A percentile compares a stretch with the other conserved stretches of the same genome.
These are phyloP conservation scores for Talaromyces sp. DNA, from an alignment of 2,329 filamentous ascomycete genomes.

Conservation along the genomic window DNA sequence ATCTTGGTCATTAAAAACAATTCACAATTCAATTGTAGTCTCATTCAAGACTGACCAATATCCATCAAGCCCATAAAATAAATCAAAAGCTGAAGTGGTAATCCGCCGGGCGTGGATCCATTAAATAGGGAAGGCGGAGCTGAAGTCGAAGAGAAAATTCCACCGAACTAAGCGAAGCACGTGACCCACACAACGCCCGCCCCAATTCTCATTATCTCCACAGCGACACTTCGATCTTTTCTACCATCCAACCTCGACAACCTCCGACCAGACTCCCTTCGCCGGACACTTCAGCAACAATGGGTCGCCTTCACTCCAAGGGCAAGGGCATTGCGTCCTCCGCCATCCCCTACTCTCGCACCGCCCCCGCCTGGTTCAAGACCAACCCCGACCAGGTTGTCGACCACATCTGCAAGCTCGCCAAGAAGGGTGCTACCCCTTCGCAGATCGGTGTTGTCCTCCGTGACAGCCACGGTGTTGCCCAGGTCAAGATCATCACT, in stretches of 20 bases:
- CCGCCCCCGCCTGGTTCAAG: constrained; percentile 93
- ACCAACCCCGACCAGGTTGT: constrained; percentile 97
- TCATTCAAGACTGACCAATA: neutral
- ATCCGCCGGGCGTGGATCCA: neutral
- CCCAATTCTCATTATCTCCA: constrained; percentile 12
- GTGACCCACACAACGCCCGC: constrained; percentile 36
- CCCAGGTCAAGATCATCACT: constrained; percentile 96
- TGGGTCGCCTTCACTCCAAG: constrained; percentile 93
- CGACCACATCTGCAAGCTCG: constrained; percentile 98
- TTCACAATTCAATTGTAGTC: neutral
- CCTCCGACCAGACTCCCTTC: constrained; percentile 28
- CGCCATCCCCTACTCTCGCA: constrained; percentile 95
- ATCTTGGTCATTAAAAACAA: neutral
- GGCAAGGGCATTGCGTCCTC: constrained; percentile 99
- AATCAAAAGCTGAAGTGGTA: constrained; percentile 4
- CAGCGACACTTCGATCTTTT: constrained; percentile 19
- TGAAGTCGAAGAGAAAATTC: constrained; percentile 13
- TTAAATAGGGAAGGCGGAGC: constrained; percentile 4
- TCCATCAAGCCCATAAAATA: neutral
- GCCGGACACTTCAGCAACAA: constrained; percentile 35
- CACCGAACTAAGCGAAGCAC: constrained; percentile 28
- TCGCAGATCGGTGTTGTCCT: constrained; percentile 99
- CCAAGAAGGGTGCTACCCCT: constrained; percentile 97
- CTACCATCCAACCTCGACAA: constrained; percentile 37
- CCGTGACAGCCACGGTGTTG: constrained; percentile 96